Evolutionary conservation across 2,329 filamentous ascomycete species (phyloP), one percentile per base, ranked within the genome.

Genomic region (Pleoardoris graminearum): DNA sequence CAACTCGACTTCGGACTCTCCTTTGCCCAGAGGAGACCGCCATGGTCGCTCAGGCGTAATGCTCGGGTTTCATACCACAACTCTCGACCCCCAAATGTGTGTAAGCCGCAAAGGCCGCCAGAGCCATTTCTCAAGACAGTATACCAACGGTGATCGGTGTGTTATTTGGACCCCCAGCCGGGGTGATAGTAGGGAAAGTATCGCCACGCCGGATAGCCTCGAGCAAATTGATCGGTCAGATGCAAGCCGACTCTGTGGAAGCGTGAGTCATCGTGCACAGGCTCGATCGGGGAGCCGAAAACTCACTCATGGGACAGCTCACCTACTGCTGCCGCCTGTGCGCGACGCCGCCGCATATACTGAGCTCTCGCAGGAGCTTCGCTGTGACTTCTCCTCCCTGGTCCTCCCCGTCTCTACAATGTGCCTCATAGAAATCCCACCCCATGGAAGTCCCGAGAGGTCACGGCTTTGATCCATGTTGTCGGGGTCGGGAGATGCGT

Each of bases 371-470:
- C 69, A 57, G 27, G 75, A 75, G 25, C 71, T 76, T 35, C 68
- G 65, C 41, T 71, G 67, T 5, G 76, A 79, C 45, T 66, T 74
- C 53, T 75, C 73, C 56, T 80, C 77, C 55, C 75, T 77, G 23
- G 64, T 70, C 54, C 72, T 76, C 12, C 79, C 78, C 22, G 71
- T 68, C 32, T 74, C 70, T 29, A 81, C 71, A 11, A 81, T 72
- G 55, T 82, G 75, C 33, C 76, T 79, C 73, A 90, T 79, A 55
- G 81, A 87, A 58, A 89, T 72, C 17, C 86, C 82, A 30, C 88
- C 88, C 88, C 87, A 91, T 0, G 88, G 88, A 3, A 90, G 75
- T 0, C 88, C 88, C 0, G 85, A 85, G 6, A 84, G 76, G 2
- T 84, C 77, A 11, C 81, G 78, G 43, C 82, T 80, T 21, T 67